Conservation (phyloP, 2,329 filamentous ascomycete species). For the Harringtonia aguacate region DNA sequence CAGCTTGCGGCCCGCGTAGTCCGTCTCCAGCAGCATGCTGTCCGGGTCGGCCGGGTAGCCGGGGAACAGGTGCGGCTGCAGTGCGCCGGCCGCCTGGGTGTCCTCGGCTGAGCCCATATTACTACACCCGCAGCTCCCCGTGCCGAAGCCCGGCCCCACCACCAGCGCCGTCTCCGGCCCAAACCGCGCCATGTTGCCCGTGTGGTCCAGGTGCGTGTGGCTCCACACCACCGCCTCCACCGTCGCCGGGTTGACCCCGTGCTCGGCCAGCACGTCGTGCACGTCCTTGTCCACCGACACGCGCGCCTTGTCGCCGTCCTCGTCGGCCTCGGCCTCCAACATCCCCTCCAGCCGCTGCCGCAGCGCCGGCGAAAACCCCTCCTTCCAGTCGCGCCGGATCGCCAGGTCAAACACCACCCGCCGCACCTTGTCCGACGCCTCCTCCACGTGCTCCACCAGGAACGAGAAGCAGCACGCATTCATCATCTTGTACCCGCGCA, state of each 20-base stretch:
- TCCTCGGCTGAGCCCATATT: too few relatives aligned
- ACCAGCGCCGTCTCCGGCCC: conserved; percentile 29
- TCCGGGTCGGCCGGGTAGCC: conserved; percentile 9
- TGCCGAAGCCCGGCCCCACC: conserved; percentile 17
- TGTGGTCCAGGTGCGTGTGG: conserved; percentile 38
- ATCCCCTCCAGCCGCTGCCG: not conserved
- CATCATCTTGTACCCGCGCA: not conserved
- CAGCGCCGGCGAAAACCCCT: not conserved
- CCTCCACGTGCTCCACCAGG: conserved; percentile 2
- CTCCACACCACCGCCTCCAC: conserved; percentile 25
- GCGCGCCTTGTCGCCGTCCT: not conserved
- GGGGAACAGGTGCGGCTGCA: conserved; percentile 2
- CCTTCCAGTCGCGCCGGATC: conserved; percentile 5
- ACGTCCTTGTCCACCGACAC: conserved; percentile 2
- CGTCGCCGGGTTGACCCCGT: conserved; percentile 6
- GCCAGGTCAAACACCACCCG: conserved; percentile 7
- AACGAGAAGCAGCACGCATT: conserved; percentile 1
- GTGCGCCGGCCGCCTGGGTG: not conserved
- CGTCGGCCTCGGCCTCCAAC: not conserved
- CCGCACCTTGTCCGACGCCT: not conserved
- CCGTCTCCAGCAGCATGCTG: conserved; percentile 15
- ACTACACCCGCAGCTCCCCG: not conserved
- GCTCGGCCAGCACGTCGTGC: not conserved
- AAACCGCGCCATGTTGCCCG: conserved; percentile 34
- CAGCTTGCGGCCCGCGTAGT: conserved; percentile 14